Conservation (phyloP, 108 stramenopile species). For the Conticribra guillardii region DNA sequence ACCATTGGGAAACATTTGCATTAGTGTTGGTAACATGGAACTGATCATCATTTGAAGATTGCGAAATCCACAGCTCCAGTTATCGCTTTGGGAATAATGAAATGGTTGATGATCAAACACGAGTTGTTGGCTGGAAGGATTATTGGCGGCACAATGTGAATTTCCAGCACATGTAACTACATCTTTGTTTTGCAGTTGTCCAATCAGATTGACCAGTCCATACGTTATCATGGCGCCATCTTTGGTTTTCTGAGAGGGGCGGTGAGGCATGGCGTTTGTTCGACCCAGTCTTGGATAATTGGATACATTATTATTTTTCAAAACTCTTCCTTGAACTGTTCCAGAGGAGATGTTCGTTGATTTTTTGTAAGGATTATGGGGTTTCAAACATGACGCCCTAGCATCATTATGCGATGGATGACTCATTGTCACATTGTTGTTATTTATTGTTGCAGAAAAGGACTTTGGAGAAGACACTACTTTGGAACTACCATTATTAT, state of each 20-base stretch:
- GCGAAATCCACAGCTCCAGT: constrained; percentile 83
- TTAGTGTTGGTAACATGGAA: constrained; percentile 53
- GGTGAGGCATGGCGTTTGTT: too few relatives aligned
- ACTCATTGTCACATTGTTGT: too few relatives aligned
- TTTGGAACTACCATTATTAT: too few relatives aligned
- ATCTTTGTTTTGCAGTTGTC: neutral
- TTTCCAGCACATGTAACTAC: constrained; percentile 4
- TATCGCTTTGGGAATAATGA: constrained; percentile 65
- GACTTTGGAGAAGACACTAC: too few relatives aligned
- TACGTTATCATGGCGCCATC: constrained; percentile 27
- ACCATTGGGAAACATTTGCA: constrained; percentile 41
- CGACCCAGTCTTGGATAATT: too few relatives aligned
- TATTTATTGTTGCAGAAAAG: too few relatives aligned
- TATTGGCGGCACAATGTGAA: constrained; percentile 11
- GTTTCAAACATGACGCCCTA: too few relatives aligned
- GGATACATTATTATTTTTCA: neutral
- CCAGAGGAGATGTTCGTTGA: neutral
- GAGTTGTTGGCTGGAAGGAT: constrained; percentile 38
- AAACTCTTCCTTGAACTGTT: neutral
- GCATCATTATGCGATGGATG: too few relatives aligned
- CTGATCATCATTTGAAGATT: constrained; percentile 83
- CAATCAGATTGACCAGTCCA: constrained; percentile 12
- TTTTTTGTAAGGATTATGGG: neutral
- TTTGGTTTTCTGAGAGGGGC: neutral
- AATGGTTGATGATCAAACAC: constrained; percentile 28